These are phyloP conservation scores for Blastocystis sp. DNA, from an alignment of 352 stramenopile species.

Conservation along the genomic window DNA sequence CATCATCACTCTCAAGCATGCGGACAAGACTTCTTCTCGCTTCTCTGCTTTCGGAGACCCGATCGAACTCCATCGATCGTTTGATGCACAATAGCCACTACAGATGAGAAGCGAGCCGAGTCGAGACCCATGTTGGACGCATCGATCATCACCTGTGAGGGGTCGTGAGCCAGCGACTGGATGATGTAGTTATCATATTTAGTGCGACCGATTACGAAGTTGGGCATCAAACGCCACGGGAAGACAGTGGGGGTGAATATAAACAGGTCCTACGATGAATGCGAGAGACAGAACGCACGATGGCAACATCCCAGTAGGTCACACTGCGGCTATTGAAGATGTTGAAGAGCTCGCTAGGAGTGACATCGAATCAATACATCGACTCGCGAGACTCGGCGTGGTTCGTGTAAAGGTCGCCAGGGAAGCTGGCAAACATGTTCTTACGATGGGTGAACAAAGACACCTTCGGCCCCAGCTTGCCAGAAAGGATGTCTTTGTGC, in stretches of 20 bases:
- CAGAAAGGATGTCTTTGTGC: conserved; percentile 20
- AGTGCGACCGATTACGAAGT: conserved; percentile 59
- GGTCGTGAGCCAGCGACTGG: conserved; percentile 22
- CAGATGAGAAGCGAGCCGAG: neutral
- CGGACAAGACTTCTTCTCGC: conserved; percentile 58
- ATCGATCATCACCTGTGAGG: conserved; percentile 44
- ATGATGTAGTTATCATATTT: conserved; percentile 61
- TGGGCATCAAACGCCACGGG: conserved; percentile 41
- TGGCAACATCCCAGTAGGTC: conserved; percentile 59
- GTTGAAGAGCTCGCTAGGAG: conserved; percentile 28
- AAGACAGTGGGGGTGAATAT: conserved; percentile 55
- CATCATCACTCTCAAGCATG: neutral
- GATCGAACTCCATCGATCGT: conserved; percentile 43
- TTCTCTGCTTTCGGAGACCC: conserved; percentile 36
- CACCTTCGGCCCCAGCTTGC: neutral
- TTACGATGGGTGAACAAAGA: conserved; percentile 43
- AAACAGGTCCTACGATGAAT: conserved; percentile 48
- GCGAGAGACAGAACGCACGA: neutral
- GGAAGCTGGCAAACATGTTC: conserved; percentile 46
- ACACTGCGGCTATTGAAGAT: conserved; percentile 28
- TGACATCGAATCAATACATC: neutral
- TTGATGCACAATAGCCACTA: conserved; percentile 48
- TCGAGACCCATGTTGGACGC: neutral
- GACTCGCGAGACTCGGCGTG: conserved; percentile 18
- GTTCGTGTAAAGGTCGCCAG: conserved; percentile 35